A percentile compares a stretch with the other conserved stretches of the same genome.
phyloP scores from a whole-genome alignment of 176 grass and related monocot genomes.

The Avena sativa region DNA sequence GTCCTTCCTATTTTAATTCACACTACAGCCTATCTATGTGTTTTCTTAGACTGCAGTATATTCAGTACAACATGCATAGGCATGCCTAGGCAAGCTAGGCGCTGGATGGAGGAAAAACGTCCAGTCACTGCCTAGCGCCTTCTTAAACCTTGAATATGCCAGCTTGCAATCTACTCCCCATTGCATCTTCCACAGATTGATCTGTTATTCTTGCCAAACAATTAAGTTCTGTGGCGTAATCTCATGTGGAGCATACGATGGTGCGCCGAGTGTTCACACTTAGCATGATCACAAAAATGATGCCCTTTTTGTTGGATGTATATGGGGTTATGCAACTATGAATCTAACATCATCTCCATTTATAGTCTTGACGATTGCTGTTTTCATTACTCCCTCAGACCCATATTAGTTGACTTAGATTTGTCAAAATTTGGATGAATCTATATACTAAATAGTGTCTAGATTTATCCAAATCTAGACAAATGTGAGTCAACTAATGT shows the following conservation, averaged over 20 bases:
- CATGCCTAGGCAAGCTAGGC: not conserved
- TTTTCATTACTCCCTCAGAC: not conserved
- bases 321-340: not conserved
- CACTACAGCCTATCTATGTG: too few relatives aligned
- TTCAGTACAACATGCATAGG: too few relatives aligned
- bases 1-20: not conserved
- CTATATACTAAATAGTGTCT: too few relatives aligned
- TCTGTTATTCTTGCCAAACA: not conserved
- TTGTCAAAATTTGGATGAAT: too few relatives aligned
- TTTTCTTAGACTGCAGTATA: too few relatives aligned
- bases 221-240: not conserved
- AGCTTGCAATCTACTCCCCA: not conserved
- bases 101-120: not conserved
- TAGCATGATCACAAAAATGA: not conserved
- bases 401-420: too few relatives aligned
- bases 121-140: not conserved
- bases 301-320: not conserved
- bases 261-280: conserved; percentile 15
- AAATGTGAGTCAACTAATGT: too few relatives aligned
- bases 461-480: too few relatives aligned
- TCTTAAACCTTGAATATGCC: not conserved
- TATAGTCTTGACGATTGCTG: not conserved
- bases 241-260: conserved; percentile 2
- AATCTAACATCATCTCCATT: not conserved
- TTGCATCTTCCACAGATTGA: not conserved